Evolutionary conservation across 192 early-diverging fungal species (phyloP), one percentile per base, ranked within the genome.

Genomic region (Rhizophagus clarus): DNA sequence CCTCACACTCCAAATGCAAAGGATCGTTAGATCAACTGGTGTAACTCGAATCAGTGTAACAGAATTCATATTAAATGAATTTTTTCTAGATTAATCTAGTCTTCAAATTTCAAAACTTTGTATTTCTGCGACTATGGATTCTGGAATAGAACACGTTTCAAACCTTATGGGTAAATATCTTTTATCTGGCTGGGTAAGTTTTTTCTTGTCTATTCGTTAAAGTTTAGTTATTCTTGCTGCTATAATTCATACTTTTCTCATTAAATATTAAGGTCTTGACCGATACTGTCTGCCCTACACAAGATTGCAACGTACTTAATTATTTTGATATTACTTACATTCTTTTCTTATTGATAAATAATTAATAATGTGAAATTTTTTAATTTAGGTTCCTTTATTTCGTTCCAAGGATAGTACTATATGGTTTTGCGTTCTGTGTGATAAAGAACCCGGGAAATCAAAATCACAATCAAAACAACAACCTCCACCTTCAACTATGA

Each of bases 381-480:
- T 14, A 22, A 72, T 40, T 56, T 45, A 76, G 56, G 40, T 76
- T 31, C 74, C 74, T 2, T 47, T 76, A 17, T 24, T 76, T 17
- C 74, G 74, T n/a, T 76, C 74, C 7, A 76, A 76, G 62, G 74
- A 76, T 42, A 62, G 32, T 37, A 32, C 74, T 3, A 29, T 61
- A 76, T 76, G 74, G 74, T 62, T 76, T 47, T 76, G 74, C 34
- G 74, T 62, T 61, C 14, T 60, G 20, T 76, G 74, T 24, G 60
- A 76, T 72, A 34, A 42, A 12, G 34, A 63, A 22, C 51, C 29
- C 0, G 32, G 22, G 15, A 76, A 76, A 14, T 9, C 32, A 72
- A 72, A 72, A 24, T 42, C 17, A 45, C 9, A 34, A 45, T 17
- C 71, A 26, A 68, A 28, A 22, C 26, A 31, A 32, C 26, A 67